These are phyloP conservation scores for Pisolithus orientalis DNA, from an alignment of 768 basidiomycete genomes.

Conservation along the genomic window DNA sequence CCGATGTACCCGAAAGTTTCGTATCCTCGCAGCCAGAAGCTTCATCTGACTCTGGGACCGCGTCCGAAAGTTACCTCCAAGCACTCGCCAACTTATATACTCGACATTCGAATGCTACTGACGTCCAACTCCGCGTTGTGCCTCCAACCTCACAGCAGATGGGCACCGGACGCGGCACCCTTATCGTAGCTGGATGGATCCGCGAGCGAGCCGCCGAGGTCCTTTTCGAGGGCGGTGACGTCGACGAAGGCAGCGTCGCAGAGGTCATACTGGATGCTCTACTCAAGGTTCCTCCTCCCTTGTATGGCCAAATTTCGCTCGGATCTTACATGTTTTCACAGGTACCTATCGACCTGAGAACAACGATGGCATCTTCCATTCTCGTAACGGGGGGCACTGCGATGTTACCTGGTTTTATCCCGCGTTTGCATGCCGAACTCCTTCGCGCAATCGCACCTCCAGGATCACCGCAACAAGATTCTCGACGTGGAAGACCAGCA, in stretches of 20 bases:
- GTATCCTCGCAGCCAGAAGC: slow-evolving; percentile 40
- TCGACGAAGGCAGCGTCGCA: slow-evolving; percentile 80
- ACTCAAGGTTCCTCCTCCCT: slow-evolving; percentile 50
- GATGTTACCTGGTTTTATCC: slow-evolving; percentile 90
- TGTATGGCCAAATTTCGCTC: not conserved
- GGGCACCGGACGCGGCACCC: slow-evolving; percentile 69
- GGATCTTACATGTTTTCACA: slow-evolving; percentile 23
- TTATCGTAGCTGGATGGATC: slow-evolving; percentile 93
- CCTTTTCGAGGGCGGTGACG: slow-evolving; percentile 83
- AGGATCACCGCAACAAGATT: slow-evolving; percentile 28
- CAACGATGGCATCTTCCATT: slow-evolving; percentile 76
- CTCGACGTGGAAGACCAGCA: slow-evolving; percentile 31
- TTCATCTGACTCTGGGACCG: slow-evolving; percentile 38
- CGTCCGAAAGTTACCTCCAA: slow-evolving; percentile 37
- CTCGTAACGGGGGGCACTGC: slow-evolving; percentile 85
- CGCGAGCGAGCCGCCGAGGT: slow-evolving; percentile 88
- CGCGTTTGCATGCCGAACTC: slow-evolving; percentile 77
- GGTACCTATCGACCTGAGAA: slow-evolving; percentile 88
- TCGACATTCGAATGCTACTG: slow-evolving; percentile 71
- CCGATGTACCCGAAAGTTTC: slow-evolving; percentile 42
- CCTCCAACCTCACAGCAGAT: slow-evolving; percentile 62
- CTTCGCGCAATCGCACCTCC: slow-evolving; percentile 48
- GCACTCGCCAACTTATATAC: slow-evolving; percentile 65
- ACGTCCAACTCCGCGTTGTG: slow-evolving; percentile 60
- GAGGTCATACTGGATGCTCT: slow-evolving; percentile 76